A percentile compares a stretch with the other conserved stretches of the same genome.
phyloP scores from a whole-genome alignment of 2,329 filamentous ascomycete genomes.

The Dothistroma septosporum region DNA sequence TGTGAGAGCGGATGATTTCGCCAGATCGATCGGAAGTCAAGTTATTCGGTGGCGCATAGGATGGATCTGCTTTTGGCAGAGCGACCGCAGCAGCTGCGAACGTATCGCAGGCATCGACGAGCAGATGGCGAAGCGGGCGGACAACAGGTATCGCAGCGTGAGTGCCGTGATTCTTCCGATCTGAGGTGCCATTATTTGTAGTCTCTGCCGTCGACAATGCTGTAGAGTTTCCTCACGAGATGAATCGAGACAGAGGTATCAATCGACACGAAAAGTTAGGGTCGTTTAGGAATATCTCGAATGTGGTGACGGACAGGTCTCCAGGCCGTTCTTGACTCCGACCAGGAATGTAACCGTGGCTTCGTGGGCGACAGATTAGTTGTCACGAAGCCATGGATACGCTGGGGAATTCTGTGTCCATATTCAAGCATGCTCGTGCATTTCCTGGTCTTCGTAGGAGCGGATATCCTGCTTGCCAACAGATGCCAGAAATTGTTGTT shows the following conservation, averaged over 20 bases:
- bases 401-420: too few relatives aligned
- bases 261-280: too few relatives aligned
- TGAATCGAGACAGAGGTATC: too few relatives aligned
- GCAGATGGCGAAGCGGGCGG: background rate
- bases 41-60: slow-evolving; percentile 7
- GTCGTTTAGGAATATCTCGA: too few relatives aligned
- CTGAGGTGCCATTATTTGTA: background rate
- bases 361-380: too few relatives aligned
- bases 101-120: background rate
- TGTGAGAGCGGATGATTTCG: slow-evolving; percentile 1
- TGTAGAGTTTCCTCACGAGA: too few relatives aligned
- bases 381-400: too few relatives aligned
- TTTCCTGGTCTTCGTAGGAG: background rate
- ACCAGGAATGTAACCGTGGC: too few relatives aligned
- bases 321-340: too few relatives aligned
- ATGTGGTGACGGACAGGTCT: too few relatives aligned
- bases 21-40: background rate
- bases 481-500: background rate
- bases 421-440: background rate
- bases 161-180: background rate
- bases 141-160: background rate
- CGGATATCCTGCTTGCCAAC: background rate
- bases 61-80: slow-evolving; percentile 9
- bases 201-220: too few relatives aligned
- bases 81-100: background rate